These are phyloP conservation scores for Inga leiocalycina DNA, from an alignment of 306 rosid genomes.

Conservation along the genomic window DNA sequence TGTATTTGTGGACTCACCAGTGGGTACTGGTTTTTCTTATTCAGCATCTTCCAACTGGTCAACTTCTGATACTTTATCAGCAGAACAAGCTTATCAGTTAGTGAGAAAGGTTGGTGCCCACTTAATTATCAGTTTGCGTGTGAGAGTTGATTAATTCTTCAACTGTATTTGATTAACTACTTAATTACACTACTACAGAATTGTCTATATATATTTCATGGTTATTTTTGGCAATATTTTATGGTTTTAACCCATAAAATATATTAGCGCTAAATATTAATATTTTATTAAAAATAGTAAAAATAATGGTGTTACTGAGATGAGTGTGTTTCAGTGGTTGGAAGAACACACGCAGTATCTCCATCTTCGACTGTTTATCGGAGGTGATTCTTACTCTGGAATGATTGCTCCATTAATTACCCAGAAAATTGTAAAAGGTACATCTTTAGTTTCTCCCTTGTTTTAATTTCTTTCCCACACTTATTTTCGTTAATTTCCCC, in stretches of 20 bases:
- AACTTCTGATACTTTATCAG: constrained; percentile 9
- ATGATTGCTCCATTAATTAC: constrained; percentile 24
- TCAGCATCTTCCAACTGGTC: constrained; percentile 4
- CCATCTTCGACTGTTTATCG: constrained; percentile 23
- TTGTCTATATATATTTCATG: too few species aligned
- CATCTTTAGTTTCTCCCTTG: background rate
- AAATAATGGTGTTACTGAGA: background rate
- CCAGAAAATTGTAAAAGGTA: constrained; percentile 24
- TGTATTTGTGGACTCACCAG: constrained; percentile 29
- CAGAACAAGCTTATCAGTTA: constrained; percentile 24
- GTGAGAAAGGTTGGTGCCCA: constrained; percentile 5
- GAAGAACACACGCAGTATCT: constrained; percentile 23
- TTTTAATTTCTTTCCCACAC: too few species aligned
- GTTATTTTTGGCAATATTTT: too few species aligned
- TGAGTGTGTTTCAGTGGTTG: constrained; percentile 30
- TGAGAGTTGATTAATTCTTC: background rate
- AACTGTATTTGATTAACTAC: too few species aligned
- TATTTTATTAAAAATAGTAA: too few species aligned
- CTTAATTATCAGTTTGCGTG: background rate
- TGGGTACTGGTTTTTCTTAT: constrained; percentile 35
- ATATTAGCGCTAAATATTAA: too few species aligned
- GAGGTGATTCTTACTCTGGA: constrained; percentile 35
- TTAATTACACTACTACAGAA: too few species aligned
- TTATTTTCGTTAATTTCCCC: too few species aligned
- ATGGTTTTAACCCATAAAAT: too few species aligned